A percentile compares a stretch with the other conserved stretches of the same genome.
These are phyloP conservation scores for Agrocybe chaxingu DNA, from an alignment of 768 basidiomycete species.

Conservation along the genomic window DNA sequence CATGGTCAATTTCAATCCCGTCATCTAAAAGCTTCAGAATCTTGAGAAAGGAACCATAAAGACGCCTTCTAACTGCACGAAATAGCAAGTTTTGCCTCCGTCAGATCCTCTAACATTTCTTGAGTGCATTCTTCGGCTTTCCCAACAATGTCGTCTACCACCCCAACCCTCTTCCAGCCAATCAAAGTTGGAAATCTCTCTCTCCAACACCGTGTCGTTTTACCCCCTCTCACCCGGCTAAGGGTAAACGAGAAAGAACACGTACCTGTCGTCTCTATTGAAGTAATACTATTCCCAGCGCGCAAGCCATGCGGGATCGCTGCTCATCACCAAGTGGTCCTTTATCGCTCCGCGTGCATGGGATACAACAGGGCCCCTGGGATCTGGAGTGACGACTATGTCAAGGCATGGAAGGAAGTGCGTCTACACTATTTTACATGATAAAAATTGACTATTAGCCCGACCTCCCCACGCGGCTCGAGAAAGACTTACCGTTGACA, in stretches of 20 bases:
- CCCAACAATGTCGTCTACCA: slow-evolving; percentile 1
- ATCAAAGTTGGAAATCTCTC: slow-evolving; percentile 37
- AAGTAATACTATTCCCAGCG: slow-evolving; percentile 49
- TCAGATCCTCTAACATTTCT: no score
- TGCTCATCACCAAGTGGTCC: slow-evolving; percentile 58
- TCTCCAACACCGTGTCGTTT: slow-evolving; percentile 49
- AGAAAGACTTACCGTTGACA: no score
- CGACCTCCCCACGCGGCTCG: no score
- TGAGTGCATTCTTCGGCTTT: no score
- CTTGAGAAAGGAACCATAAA: no score
- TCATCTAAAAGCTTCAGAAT: no score
- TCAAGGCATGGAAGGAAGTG: slow-evolving; percentile 50
- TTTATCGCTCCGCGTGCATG: slow-evolving; percentile 44
- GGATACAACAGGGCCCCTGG: slow-evolving; percentile 40
- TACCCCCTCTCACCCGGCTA: slow-evolving; percentile 50
- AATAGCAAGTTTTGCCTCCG: no score
- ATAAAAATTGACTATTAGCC: no score
- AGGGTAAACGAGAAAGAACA: slow-evolving; percentile 34
- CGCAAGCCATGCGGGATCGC: slow-evolving; percentile 40
- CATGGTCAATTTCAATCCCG: no score
- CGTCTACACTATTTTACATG: slow-evolving; percentile 5
- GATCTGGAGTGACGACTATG: slow-evolving; percentile 48
- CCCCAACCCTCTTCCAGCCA: slow-evolving; percentile 41
- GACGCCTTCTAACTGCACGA: no score
- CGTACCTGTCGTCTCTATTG: slow-evolving; percentile 29